phyloP scores from a whole-genome alignment of 306 rosid genomes.

The Rosa persica region DNA sequence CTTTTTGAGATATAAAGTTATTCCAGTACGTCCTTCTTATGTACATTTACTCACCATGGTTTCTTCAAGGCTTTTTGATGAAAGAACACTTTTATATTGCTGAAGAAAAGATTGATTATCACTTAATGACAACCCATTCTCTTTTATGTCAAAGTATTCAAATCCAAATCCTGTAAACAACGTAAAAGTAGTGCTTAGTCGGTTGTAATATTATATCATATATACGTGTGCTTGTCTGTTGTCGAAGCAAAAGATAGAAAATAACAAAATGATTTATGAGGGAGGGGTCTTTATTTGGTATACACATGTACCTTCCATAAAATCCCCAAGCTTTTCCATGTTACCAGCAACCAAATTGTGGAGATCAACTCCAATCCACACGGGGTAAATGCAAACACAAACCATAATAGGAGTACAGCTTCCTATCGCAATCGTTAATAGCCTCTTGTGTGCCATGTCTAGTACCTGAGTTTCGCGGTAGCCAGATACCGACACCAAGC shows the following conservation, averaged over 20 bases:
- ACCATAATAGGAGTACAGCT: constrained; percentile 9
- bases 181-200: not conserved
- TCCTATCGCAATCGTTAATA: constrained; percentile 17
- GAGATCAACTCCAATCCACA: constrained; percentile 28
- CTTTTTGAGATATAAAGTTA: not conserved
- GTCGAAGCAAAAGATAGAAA: not conserved
- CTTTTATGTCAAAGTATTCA: constrained; percentile 13
- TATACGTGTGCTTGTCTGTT: too few relatives aligned
- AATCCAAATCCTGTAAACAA: constrained; percentile 19
- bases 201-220: not conserved
- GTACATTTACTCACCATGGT: constrained; percentile 10
- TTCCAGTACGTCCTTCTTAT: not conserved
- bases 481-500: constrained; percentile 23
- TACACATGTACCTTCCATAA: constrained; percentile 23
- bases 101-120: not conserved
- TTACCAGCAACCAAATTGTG: constrained; percentile 19
- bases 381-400: constrained; percentile 19
- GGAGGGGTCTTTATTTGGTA: not conserved
- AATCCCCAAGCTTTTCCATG: constrained; percentile 27
- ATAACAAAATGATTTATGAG: not conserved
- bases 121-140: not conserved
- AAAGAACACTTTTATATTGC: constrained; percentile 23
- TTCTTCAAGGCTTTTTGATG: constrained; percentile 25
- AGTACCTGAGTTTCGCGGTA: constrained; percentile 18
- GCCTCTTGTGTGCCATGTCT: constrained; percentile 20